Percentiles rank a stretch among this genome's conserved stretches.
Conservation (phyloP, 129 eudicot genomes). For the Flaveria trinervia region DNA sequence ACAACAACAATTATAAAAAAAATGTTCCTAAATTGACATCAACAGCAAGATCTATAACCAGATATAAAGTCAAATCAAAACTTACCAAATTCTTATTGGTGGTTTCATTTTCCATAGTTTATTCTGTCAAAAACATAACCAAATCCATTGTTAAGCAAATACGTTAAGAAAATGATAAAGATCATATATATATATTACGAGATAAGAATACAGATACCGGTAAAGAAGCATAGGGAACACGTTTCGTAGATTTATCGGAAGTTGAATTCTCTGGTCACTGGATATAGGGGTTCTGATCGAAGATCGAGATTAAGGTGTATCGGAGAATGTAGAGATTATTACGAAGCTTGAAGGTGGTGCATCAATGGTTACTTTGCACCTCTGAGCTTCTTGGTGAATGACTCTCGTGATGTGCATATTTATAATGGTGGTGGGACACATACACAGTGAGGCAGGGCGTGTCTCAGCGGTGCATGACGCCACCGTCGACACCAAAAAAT, state of each 20-base stretch:
- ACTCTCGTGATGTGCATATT: not conserved
- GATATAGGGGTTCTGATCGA: slow-evolving; percentile 5
- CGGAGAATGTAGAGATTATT: not conserved
- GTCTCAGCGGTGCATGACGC: too few relatives aligned
- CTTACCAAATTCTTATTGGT: slow-evolving; percentile 15
- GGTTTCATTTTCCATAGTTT: slow-evolving; percentile 32
- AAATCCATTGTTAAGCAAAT: not conserved
- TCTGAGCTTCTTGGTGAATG: not conserved
- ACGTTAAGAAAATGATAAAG: not conserved
- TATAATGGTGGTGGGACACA: too few relatives aligned
- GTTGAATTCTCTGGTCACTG: not conserved
- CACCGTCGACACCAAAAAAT: too few relatives aligned
- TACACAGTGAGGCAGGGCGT: too few relatives aligned
- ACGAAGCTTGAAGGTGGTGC: not conserved
- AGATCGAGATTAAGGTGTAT: not conserved
- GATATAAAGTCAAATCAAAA: slow-evolving; percentile 2
- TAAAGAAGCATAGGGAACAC: not conserved
- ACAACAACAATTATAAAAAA: too few relatives aligned
- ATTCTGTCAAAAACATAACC: slow-evolving; percentile 1
- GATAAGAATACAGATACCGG: slow-evolving; percentile 10
- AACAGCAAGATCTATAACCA: not conserved
- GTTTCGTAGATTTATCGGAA: not conserved
- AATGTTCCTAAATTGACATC: too few relatives aligned
- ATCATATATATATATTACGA: not conserved
- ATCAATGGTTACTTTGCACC: not conserved